Evolutionary conservation across 768 basidiomycete genomes (phyloP), one percentile per base, ranked within the genome.

Genomic region (Mrakia hoshinonis): DNA sequence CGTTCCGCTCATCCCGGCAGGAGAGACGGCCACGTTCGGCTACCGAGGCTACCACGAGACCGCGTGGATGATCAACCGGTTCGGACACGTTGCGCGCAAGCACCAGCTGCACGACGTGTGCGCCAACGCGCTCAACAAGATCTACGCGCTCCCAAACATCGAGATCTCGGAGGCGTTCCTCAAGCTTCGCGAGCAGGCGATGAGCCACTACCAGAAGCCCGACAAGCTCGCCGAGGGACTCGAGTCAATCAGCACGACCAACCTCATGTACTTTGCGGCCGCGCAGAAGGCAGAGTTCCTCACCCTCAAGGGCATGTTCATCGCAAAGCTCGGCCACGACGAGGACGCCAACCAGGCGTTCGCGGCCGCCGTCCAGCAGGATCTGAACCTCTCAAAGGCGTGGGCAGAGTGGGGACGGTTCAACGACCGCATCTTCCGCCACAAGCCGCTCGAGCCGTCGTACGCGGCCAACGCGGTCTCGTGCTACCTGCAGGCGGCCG

Each of bases 151-250:
- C 24, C 96, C 96, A 26, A 99, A 99, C 78, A 99, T 99, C 80
- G 96, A 99, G 81, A 99, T 99, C 73, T 95, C 96, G 3, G 96
- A 99, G 79, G 96, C 96, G 0, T 99, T 99, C 83, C 83, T 99
- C 70, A 99, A 99, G 80, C 86, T 99, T 38, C 87, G 96, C 61
- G 96, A 99, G 79, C 96, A 99, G 80, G 96, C 96, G 7, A 89
- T 94, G 46, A 97, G 95, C 76, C 93, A 96, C 81, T 97, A 95
- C 80, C 94, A 96, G 79, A 92, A 90, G 76, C 90, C 91, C 0
- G 89, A 89, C 73, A 93, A 97, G 78, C 85, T 96, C 70, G 88
- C 91, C 75, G 91, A 92, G 4, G 96, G 96, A 34, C 82, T 99
- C 54, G 96, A 99, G 78, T 93, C 96, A 69, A 99, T 99, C 83